Percentiles rank a stretch among this genome's conserved stretches.
Evolutionary conservation across 2,329 filamentous ascomycete species (phyloP).

Genomic region (Pseudogymnoascus sp.): DNA sequence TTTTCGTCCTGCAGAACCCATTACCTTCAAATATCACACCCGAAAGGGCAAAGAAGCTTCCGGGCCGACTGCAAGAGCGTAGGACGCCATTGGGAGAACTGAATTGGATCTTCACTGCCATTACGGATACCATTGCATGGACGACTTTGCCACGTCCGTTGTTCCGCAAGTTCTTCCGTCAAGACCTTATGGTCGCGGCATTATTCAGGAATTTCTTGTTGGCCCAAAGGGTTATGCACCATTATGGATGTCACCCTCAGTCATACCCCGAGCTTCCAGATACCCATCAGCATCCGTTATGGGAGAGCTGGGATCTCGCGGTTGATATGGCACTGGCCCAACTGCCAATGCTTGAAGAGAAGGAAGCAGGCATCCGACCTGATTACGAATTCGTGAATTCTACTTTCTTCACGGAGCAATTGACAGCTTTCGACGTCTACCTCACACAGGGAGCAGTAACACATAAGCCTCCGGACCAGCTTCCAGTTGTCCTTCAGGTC

Average conservation of each 20-base stretch:
- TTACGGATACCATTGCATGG: constrained; percentile 98
- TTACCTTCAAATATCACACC: constrained; percentile 61
- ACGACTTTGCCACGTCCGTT: constrained; percentile 83
- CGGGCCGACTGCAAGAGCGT: constrained; percentile 84
- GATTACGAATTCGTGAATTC: constrained; percentile 94
- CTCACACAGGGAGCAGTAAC: constrained; percentile 75
- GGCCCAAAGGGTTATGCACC: constrained; percentile 90
- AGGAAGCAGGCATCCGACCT: constrained; percentile 53
- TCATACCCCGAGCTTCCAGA: constrained; percentile 89
- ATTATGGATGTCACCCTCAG: constrained; percentile 91
- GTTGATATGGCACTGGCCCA: constrained; percentile 93
- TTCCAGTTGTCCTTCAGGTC: constrained; percentile 93
- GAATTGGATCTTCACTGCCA: constrained; percentile 99
- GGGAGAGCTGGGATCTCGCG: constrained; percentile 96
- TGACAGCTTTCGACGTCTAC: constrained; percentile 96
- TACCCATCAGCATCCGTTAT: constrained; percentile 88
- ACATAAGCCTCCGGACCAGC: constrained; percentile 83
- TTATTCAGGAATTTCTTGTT: constrained; percentile 94
- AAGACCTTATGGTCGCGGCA: constrained; percentile 98
- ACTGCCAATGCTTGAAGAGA: constrained; percentile 76
- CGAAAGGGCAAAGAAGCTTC: constrained; percentile 80
- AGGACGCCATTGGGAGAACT: constrained; percentile 90
- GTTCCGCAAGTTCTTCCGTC: constrained; percentile 94
- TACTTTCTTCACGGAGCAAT: constrained; percentile 91
- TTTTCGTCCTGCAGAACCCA: constrained; percentile 84